Conservation (phyloP, 2,329 filamentous ascomycete genomes). For the Fusarium tanahbumbuense region DNA sequence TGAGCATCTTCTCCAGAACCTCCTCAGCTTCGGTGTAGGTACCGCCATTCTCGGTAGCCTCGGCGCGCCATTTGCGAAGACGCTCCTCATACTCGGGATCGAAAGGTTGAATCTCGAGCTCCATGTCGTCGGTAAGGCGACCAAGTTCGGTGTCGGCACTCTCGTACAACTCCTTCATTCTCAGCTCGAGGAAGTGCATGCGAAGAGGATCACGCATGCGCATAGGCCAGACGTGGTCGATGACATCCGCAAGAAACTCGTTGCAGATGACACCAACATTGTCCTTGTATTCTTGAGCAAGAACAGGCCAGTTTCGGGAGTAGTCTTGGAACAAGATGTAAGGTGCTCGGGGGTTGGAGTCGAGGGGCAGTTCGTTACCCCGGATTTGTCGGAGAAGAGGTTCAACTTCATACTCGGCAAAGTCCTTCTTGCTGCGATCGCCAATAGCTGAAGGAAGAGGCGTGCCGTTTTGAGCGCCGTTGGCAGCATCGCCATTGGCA, state of each 20-base stretch:
- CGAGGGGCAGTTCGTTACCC: slow-evolving; percentile 64
- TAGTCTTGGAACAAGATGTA: slow-evolving; percentile 67
- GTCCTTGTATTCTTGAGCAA: slow-evolving; percentile 66
- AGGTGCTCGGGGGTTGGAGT: slow-evolving; percentile 64
- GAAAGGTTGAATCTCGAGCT: slow-evolving; percentile 65
- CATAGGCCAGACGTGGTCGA: slow-evolving; percentile 62
- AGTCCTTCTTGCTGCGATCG: slow-evolving; percentile 59
- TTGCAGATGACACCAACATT: slow-evolving; percentile 66
- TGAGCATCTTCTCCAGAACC: slow-evolving; percentile 67
- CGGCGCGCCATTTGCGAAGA: slow-evolving; percentile 59
- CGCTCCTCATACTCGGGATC: slow-evolving; percentile 66
- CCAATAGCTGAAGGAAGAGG: slow-evolving; percentile 48
- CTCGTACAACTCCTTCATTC: slow-evolving; percentile 61
- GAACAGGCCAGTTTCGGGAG: slow-evolving; percentile 63
- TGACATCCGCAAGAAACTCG: slow-evolving; percentile 64
- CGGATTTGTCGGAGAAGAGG: slow-evolving; percentile 62
- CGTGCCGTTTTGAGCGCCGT: slow-evolving; percentile 22
- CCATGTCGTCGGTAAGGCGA: slow-evolving; percentile 61
- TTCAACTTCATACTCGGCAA: slow-evolving; percentile 61
- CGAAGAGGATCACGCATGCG: slow-evolving; percentile 64
- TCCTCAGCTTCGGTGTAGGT: slow-evolving; percentile 64
- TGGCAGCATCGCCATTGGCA: slow-evolving; percentile 25
- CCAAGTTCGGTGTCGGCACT: slow-evolving; percentile 60
- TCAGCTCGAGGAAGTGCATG: slow-evolving; percentile 60
- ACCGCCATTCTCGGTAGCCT: slow-evolving; percentile 57